Percentiles rank a stretch among this genome's conserved stretches.
Conservation (phyloP, 2,329 filamentous ascomycete genomes). For the Zopfia rhizophila region DNA sequence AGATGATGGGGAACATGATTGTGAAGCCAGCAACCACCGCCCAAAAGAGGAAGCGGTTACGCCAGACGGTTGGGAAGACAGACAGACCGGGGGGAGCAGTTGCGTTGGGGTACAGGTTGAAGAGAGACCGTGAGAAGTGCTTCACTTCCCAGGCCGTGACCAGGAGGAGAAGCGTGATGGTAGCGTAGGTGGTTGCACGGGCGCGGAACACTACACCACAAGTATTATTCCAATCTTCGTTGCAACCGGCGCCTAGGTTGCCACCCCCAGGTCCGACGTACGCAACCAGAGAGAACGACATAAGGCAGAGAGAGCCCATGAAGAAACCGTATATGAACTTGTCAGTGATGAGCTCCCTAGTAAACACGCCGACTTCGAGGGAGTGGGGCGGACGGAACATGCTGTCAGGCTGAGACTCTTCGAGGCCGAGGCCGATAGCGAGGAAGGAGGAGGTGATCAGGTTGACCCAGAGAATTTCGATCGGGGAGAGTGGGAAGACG, state of each 20-base stretch:
- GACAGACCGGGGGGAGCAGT: slow-evolving; percentile 38
- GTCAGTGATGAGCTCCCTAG: slow-evolving; percentile 57
- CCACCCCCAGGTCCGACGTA: slow-evolving; percentile 55
- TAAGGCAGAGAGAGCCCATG: slow-evolving; percentile 58
- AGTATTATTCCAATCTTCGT: slow-evolving; percentile 54
- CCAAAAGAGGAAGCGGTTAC: slow-evolving; percentile 58
- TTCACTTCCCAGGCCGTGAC: slow-evolving; percentile 62
- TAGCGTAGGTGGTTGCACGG: slow-evolving; percentile 57
- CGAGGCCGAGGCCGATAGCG: slow-evolving; percentile 58
- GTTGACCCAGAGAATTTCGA: slow-evolving; percentile 61
- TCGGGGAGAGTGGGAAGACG: slow-evolving; percentile 58
- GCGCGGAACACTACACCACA: slow-evolving; percentile 58
- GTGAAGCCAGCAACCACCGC: slow-evolving; percentile 53
- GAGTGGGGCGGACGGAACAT: slow-evolving; percentile 59
- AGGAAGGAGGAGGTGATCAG: slow-evolving; percentile 60
- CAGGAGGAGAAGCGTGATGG: slow-evolving; percentile 57
- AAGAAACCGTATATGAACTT: slow-evolving; percentile 61
- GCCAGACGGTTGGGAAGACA: slow-evolving; percentile 52
- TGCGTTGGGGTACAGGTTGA: slow-evolving; percentile 56
- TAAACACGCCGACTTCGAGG: slow-evolving; percentile 57
- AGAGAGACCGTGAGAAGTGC: slow-evolving; percentile 56
- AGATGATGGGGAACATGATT: slow-evolving; percentile 58
- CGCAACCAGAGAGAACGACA: slow-evolving; percentile 56
- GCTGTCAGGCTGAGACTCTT: slow-evolving; percentile 58
- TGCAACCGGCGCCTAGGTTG: slow-evolving; percentile 56